A percentile compares a stretch with the other conserved stretches of the same genome.
Evolutionary conservation across 345 rosid species (phyloP).

Genomic region (Salix caprea): DNA sequence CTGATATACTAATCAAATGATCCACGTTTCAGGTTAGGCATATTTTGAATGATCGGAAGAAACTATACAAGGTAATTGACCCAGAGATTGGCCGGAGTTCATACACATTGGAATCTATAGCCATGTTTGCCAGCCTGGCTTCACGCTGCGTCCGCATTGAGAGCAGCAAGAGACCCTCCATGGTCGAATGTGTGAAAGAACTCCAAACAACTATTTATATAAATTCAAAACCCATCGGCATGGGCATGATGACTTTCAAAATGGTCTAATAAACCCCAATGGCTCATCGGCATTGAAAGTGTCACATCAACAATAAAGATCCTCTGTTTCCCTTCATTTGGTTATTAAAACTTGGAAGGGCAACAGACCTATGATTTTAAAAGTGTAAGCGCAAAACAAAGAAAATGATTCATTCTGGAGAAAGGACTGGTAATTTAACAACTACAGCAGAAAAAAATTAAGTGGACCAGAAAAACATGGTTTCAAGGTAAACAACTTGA

Average conservation of each 20-base stretch:
- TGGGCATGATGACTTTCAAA: conserved; percentile 48
- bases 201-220: conserved; percentile 63
- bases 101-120: conserved; percentile 70
- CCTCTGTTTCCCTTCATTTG: conserved; percentile 5
- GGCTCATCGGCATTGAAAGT: conserved; percentile 13
- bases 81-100: conserved; percentile 70
- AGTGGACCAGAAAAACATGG: neutral
- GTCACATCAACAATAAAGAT: conserved; percentile 12
- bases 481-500: conserved; percentile 5
- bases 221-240: conserved; percentile 67
- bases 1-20: conserved; percentile 12
- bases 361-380: conserved; percentile 1
- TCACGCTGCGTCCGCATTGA: conserved; percentile 86
- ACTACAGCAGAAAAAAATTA: neutral
- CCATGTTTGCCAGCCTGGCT: conserved; percentile 88
- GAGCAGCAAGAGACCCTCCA: conserved; percentile 79
- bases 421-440: conserved; percentile 2
- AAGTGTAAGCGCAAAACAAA: neutral
- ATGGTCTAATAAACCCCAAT: conserved; percentile 34
- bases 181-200: conserved; percentile 79
- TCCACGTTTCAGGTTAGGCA: conserved; percentile 62
- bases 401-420: neutral
- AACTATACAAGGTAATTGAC: conserved; percentile 72
- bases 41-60: conserved; percentile 73
- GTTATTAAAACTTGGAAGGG: conserved; percentile 7